Evolutionary conservation across 139 green algal species (phyloP).

Genomic region (Coelastrella sp.): DNA sequence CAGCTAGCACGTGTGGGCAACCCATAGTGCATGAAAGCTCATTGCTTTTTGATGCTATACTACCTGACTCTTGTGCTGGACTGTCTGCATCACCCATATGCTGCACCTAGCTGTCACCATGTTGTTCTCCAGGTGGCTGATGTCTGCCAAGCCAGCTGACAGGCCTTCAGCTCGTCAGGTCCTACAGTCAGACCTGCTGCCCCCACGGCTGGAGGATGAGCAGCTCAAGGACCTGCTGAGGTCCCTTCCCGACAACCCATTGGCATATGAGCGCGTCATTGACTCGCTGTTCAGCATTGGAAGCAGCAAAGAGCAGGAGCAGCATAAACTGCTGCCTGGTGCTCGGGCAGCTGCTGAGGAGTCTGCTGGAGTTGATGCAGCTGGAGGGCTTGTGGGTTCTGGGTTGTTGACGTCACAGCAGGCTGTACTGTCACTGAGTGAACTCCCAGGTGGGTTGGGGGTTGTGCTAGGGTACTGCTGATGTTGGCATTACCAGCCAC

Average conservation of each 20-base stretch:
- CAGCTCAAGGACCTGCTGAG: constrained; percentile 87
- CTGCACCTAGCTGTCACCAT: too few relatives aligned
- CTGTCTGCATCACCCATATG: too few relatives aligned
- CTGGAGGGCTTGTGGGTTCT: not conserved
- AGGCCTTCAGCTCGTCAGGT: constrained; percentile 82
- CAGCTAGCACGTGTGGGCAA: too few relatives aligned
- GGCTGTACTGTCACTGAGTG: constrained; percentile 15
- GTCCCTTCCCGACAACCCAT: constrained; percentile 79
- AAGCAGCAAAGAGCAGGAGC: constrained; percentile 34
- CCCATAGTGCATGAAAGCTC: too few relatives aligned
- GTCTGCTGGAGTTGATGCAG: constrained; percentile 19
- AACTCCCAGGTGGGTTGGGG: constrained; percentile 39
- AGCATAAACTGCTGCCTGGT: constrained; percentile 10
- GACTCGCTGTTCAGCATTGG: constrained; percentile 76
- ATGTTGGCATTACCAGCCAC: too few relatives aligned
- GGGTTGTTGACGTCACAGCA: constrained; percentile 19
- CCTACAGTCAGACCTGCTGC: constrained; percentile 84
- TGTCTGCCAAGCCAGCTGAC: constrained; percentile 76
- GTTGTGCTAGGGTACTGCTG: not conserved
- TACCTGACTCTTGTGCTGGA: too few relatives aligned
- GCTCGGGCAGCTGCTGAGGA: constrained; percentile 1
- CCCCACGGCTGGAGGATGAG: constrained; percentile 86
- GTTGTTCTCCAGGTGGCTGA: constrained; percentile 70
- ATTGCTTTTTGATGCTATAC: too few relatives aligned
- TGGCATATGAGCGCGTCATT: constrained; percentile 76